A percentile compares a stretch with the other conserved stretches of the same genome.
Evolutionary conservation across 2,329 filamentous ascomycete genomes (phyloP).

Genomic region (Cryphonectria carpinicola): DNA sequence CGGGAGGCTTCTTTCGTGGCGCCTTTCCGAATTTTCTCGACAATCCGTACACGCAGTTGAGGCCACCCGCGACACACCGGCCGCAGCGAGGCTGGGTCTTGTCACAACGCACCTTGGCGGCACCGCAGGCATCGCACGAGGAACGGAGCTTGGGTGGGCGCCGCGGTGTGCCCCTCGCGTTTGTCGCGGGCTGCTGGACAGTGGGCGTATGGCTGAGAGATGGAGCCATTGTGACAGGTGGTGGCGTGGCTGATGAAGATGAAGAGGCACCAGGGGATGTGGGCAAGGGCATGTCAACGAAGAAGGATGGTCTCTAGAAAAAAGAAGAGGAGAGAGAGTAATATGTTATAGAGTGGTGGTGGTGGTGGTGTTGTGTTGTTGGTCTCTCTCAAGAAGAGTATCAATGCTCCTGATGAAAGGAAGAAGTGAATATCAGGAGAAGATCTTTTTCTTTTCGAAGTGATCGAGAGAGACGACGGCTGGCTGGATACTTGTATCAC

Average conservation of each 20-base stretch:
- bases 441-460: neutral
- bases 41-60: conserved; percentile 27
- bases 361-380: neutral
- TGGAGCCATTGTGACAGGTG: conserved; percentile 20
- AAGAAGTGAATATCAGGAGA: neutral
- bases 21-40: conserved; percentile 30
- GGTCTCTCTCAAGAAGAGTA: neutral
- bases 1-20: conserved; percentile 25
- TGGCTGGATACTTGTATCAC: conserved; percentile 28
- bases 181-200: conserved; percentile 18
- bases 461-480: conserved; percentile 12
- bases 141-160: conserved; percentile 30
- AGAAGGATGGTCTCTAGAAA: neutral
- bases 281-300: neutral
- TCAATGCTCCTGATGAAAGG: neutral
- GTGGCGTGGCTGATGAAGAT: conserved; percentile 18
- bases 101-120: conserved; percentile 29
- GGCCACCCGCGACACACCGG: conserved; percentile 26
- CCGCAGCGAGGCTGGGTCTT: conserved; percentile 29
- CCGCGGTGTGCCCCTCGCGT: conserved; percentile 19
- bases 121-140: conserved; percentile 30
- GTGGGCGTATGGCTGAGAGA: conserved; percentile 15
- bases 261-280: conserved; percentile 22
- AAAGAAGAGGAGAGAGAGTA: neutral
- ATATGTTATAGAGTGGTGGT: neutral